Base-by-base conservation (phyloP, 345 rosid species). In the Laguncularia racemosa region DNA sequence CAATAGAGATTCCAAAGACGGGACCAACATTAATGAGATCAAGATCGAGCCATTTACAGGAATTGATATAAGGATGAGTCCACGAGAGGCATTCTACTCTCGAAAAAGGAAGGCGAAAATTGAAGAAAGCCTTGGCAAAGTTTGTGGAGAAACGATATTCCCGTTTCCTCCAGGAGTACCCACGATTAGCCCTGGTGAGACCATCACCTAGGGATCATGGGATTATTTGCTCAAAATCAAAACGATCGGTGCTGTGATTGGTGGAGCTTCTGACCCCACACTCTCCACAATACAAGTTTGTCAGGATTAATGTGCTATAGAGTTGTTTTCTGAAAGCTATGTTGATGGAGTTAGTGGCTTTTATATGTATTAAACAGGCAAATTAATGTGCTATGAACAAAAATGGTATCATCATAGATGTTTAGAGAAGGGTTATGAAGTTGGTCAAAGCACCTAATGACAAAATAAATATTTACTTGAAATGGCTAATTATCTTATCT, bases 111-210 rank as follows among this genome's bases (percentile, higher is more conserved):
- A 67, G 58, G 75, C 71, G 67, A 44, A 51, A 2, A 16, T 76
- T 10, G 57, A 60, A 38, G 78, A 82, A 57, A 67, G 84, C 56
- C 54, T 79, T 38, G 84, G 77, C 38, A 68, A 65, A 63, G 58
- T 72, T 16, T 72, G 73, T 20, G 84, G 88, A 55, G 84, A 82
- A 68, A 78, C 77, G 13, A 68, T 82, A 68, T 79, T 84, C 54
- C 81, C 88, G 45, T 82, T 77, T 38, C 89, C 85, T 12, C 85
- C 85, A 0, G 85, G 89, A 52, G 79, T 80, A 51, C 80, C 85
- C 12, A 66, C 76, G 7, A 26, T 70, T 64, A 65, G 73, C 38
- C 85, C 80, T 1, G 85, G 85, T 3, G 89, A 83, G 64, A 46
- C 66, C 46, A 78, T 83, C 44, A 71, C 80, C 0, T 46, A 73